phyloP scores from a whole-genome alignment of 257 asterid genomes.

The Salvia hispanica region DNA sequence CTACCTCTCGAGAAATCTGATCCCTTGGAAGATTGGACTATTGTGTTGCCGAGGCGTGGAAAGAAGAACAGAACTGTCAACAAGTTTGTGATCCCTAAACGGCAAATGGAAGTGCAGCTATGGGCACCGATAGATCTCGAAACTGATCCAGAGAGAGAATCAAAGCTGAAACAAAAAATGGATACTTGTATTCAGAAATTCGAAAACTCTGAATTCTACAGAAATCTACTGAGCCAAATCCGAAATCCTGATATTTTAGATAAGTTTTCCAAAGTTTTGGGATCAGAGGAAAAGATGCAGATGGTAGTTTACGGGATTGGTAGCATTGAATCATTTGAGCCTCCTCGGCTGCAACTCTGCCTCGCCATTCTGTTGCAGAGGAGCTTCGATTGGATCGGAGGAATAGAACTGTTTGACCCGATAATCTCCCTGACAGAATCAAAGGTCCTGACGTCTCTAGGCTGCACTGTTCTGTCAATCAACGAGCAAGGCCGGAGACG shows the following conservation, averaged over 20 bases:
- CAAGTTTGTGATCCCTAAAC: slow-evolving; percentile 35
- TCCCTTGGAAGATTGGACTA: slow-evolving; percentile 62
- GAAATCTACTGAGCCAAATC: slow-evolving; percentile 49
- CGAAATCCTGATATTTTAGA: slow-evolving; percentile 42
- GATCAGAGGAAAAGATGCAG: slow-evolving; percentile 55
- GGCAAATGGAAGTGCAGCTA: slow-evolving; percentile 40
- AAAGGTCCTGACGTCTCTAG: slow-evolving; percentile 64
- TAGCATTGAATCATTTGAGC: slow-evolving; percentile 74
- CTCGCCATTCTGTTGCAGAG: slow-evolving; percentile 75
- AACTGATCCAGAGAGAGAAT: slow-evolving; percentile 56
- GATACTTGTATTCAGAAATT: slow-evolving; percentile 48
- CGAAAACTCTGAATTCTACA: slow-evolving; percentile 52
- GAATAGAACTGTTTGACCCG: slow-evolving; percentile 79
- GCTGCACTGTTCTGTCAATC: slow-evolving; percentile 69
- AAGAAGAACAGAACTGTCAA: slow-evolving; percentile 40
- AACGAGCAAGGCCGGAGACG: slow-evolving; percentile 76
- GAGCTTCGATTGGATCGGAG: slow-evolving; percentile 75
- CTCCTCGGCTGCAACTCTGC: slow-evolving; percentile 76
- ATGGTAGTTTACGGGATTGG: slow-evolving; percentile 94
- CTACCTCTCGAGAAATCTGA: slow-evolving; percentile 31
- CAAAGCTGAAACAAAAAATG: slow-evolving; percentile 63
- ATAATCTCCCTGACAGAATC: slow-evolving; percentile 69
- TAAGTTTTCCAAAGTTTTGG: slow-evolving; percentile 48
- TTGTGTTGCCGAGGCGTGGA: slow-evolving; percentile 72
- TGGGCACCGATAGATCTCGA: slow-evolving; percentile 68